Percentiles rank a stretch among this genome's conserved stretches.
phyloP scores from a whole-genome alignment of 2,329 filamentous ascomycete species.

The Fusarium fujikuroi region DNA sequence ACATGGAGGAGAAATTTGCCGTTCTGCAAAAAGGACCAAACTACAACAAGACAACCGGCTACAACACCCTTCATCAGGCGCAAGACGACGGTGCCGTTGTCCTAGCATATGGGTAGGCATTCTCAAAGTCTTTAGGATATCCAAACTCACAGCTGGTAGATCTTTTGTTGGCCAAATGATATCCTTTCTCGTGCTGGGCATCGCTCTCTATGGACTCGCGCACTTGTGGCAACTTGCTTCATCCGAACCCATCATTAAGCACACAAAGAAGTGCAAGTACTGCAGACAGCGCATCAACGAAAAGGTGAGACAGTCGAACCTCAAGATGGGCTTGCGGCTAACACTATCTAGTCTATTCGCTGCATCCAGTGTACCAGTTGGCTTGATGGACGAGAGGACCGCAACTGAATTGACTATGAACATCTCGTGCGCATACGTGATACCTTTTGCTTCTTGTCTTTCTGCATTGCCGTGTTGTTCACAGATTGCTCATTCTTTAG shows the following conservation, averaged over 20 bases:
- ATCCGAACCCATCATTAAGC: slow-evolving; percentile 76
- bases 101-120: slow-evolving; percentile 72
- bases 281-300: slow-evolving; percentile 71
- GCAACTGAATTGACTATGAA: not conserved
- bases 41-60: slow-evolving; percentile 63
- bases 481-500: not conserved
- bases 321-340: not conserved
- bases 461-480: not conserved
- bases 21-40: slow-evolving; percentile 69
- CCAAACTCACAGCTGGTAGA: slow-evolving; percentile 46
- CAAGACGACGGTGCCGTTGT: slow-evolving; percentile 77
- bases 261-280: slow-evolving; percentile 74
- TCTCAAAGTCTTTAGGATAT: accelerated
- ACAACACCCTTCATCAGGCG: slow-evolving; percentile 77
- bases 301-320: slow-evolving; percentile 58
- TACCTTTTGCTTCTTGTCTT: slow-evolving; percentile 1
- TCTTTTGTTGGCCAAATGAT: slow-evolving; percentile 72
- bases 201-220: slow-evolving; percentile 73
- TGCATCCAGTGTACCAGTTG: slow-evolving; percentile 64
- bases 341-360: slow-evolving; percentile 51
- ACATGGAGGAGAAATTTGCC: slow-evolving; percentile 80
- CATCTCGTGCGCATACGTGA: slow-evolving; percentile 9
- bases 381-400: slow-evolving; percentile 62
- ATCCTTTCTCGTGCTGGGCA: slow-evolving; percentile 72
- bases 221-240: slow-evolving; percentile 69